These are phyloP conservation scores for Pythium scleroteichum DNA, from an alignment of 352 stramenopile species.

Conservation along the genomic window DNA sequence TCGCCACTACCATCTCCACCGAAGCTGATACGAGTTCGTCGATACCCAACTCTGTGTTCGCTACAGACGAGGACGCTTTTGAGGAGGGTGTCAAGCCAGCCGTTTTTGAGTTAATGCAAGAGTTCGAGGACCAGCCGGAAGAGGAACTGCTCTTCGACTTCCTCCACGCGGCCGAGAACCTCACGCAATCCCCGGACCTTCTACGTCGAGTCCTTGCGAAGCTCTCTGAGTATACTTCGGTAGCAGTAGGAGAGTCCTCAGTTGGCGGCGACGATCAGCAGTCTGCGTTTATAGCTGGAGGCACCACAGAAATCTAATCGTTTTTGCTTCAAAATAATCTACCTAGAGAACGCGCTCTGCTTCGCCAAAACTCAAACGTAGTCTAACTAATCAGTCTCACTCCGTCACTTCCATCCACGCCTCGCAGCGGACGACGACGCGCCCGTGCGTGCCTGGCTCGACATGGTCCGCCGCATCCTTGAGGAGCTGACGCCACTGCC, in stretches of 20 bases:
- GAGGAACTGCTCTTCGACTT: constrained; percentile 83
- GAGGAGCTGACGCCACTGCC: constrained; percentile 7
- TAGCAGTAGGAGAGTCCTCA: not conserved
- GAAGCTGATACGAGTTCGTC: not conserved
- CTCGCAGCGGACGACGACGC: constrained; percentile 10
- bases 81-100: constrained; percentile 75
- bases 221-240: constrained; percentile 6
- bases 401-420: constrained; percentile 21
- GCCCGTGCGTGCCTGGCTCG: constrained; percentile 15
- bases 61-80: constrained; percentile 60
- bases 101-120: constrained; percentile 71
- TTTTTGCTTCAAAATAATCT: constrained; percentile 7
- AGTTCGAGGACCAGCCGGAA: constrained; percentile 41
- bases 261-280: not conserved
- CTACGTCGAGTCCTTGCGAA: constrained; percentile 58
- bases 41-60: constrained; percentile 21
- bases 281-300: constrained; percentile 3
- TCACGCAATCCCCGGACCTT: constrained; percentile 62
- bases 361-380: constrained; percentile 7
- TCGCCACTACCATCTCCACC: no score
- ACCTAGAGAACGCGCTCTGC: not conserved
- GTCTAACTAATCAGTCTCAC: constrained; percentile 7
- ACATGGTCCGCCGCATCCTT: constrained; percentile 17
- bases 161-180: constrained; percentile 71
- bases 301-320: constrained; percentile 23